Evolutionary conservation across 2,329 filamentous ascomycete species (phyloP), one percentile per base, ranked within the genome.

Genomic region (Pseudocercospora eumusae): DNA sequence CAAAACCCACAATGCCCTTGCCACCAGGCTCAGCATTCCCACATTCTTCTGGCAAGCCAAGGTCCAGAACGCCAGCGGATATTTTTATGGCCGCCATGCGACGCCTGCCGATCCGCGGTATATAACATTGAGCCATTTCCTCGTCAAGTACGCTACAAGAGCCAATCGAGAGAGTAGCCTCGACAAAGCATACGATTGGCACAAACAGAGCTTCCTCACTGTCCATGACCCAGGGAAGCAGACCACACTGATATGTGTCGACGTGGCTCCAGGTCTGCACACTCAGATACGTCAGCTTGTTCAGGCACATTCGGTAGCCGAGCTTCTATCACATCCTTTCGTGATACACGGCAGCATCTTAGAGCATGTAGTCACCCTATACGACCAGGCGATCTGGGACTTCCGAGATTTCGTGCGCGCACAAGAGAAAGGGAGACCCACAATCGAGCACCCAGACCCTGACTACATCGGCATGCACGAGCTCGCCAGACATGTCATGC

Each of bases 391-490:
- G 9, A 56, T 70, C 3, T 66, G 65, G 62, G 31, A 59, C 13
- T 66, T 65, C 45, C 61, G 65, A 28, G 62, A 66, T 44, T 53
- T 45, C 18, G 64, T 70, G 7, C 66, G 68, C 23, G 23, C 53
- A 2, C 56, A 33, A 15, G 66, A 70, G 40, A 42, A 52, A 18
- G 21, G 63, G 11, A 62, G 64, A 15, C 64, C 56, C 28, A 23
- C 25, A 13, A n/a, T 58, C 18, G 49, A 52, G 15, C 31, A 42
- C 20, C 61, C 56, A 13, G 23, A 52, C 7, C 52, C 36, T 11
- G 64, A 59, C n/a, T 68, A 64, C 42, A 45, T 44, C 4, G 56
- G 20, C 2, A 60, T 69, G 56, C 66, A 70, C 56, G 68, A 70
- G 21, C 55, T 69, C 2, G 62, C 67, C 1, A 47, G 68, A n/a